Evolutionary conservation across 1,284 basidiomycete genomes (phyloP), one percentile per base, ranked within the genome.

Genomic region (Tranzscheliella williamsii): DNA sequence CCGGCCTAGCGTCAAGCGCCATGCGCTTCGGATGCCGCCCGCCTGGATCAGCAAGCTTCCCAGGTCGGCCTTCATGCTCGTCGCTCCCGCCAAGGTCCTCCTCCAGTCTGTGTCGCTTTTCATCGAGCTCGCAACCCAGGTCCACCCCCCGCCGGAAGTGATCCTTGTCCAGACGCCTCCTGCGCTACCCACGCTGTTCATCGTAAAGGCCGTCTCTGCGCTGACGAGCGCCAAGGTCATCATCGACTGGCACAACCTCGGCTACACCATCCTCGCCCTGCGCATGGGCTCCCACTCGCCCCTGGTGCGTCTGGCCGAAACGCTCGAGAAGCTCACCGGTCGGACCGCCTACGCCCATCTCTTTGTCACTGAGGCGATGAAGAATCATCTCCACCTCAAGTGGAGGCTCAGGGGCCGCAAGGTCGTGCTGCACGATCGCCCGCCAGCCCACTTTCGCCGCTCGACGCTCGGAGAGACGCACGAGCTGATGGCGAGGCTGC

Each of bases 191-290:
- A 94, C 94, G 0, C 84, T 99, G 12, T 85, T 86, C 2, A 80
- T 98, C 8, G 90, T 91, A 2, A 88, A 89, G 81, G 76, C 91
- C 30, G 85, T 88, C 0, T 84, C 84, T 18, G 23, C 54, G 6
- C 72, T 90, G 4, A 83, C 85, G 15, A 85, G 87, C 2, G 87
- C 86, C 56, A 89, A 89, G 68, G 82, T 98, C 52, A 88, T 98
- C 47, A 94, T 98, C 55, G 95, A 99, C 79, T 99, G 95, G 95
- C 95, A 99, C 78, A 99, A 99, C 77, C 84, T 94, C 8, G 93
- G 92, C 6, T 94, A 91, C 76, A 96, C 87, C 48, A 92, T 98
- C 40, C 83, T 99, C 24, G 89, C 88, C 0, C 80, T 98, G 52
- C 87, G 86, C 58, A 79, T 94, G 7, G 89, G 91, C 0, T 52